These are phyloP conservation scores for Microbotryum intermedium DNA, from an alignment of 1,284 basidiomycete species.

Conservation along the genomic window DNA sequence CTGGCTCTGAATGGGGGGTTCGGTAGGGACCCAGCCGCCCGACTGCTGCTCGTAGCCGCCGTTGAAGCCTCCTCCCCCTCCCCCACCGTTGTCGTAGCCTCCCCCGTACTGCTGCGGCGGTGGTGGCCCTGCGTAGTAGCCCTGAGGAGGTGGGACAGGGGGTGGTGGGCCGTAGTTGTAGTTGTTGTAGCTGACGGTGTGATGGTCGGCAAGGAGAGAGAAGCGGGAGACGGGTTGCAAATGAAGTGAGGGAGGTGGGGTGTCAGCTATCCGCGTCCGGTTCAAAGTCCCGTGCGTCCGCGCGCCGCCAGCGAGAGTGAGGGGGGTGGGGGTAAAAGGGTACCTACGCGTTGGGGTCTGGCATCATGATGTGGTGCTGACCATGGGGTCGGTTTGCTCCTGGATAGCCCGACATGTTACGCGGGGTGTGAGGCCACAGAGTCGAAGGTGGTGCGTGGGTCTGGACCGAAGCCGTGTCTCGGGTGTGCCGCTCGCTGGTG, in stretches of 20 bases:
- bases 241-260: not conserved
- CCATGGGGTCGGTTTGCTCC: conserved; percentile 12
- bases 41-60: conserved; percentile 1
- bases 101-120: conserved; percentile 4
- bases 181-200: not conserved
- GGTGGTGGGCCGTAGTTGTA: conserved; percentile 1
- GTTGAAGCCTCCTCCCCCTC: conserved; percentile 8
- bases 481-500: no score
- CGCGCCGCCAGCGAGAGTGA: no score
- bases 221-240: not conserved
- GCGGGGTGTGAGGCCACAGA: no score
- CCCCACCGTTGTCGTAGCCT: not conserved
- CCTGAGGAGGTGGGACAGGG: conserved; percentile 1
- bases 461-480: no score
- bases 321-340: no score
- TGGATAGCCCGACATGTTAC: conserved; percentile 12
- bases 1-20: conserved; percentile 10
- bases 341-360: not conserved
- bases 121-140: not conserved
- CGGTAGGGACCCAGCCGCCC: conserved; percentile 12
- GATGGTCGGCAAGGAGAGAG: not conserved
- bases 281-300: no score
- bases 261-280: not conserved
- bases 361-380: conserved; percentile 6
- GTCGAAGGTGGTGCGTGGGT: no score